These are phyloP conservation scores for Echinosophora koreensis DNA, from an alignment of 306 rosid species.

Conservation along the genomic window DNA sequence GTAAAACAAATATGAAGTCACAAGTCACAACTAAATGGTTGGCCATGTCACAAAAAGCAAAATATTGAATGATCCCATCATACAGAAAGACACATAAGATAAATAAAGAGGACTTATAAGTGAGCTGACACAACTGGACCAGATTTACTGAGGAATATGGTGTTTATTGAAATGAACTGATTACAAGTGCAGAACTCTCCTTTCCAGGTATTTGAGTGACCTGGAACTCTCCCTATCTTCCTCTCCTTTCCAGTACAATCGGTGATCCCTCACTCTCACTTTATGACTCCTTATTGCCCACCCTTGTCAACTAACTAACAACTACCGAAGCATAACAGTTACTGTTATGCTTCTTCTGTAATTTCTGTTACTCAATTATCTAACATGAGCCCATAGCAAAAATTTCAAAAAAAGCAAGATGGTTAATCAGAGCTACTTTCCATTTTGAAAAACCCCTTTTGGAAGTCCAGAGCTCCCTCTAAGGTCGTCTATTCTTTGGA, in stretches of 20 bases:
- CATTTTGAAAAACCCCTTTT: not conserved
- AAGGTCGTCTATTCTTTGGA: not conserved
- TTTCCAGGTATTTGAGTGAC: no score
- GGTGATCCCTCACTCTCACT: no score
- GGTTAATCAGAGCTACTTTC: not conserved
- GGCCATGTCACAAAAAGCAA: slow-evolving; percentile 9
- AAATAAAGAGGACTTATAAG: not conserved
- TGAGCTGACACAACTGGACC: not conserved
- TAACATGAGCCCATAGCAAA: not conserved
- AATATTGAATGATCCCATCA: slow-evolving; percentile 28
- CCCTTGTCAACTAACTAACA: no score
- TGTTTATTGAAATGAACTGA: no score
- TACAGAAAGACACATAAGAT: slow-evolving; percentile 25
- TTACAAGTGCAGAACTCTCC: no score
- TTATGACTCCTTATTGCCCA: no score
- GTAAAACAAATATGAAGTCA: slow-evolving; percentile 48
- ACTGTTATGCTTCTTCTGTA: no score
- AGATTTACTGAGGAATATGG: no score
- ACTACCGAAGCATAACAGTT: no score
- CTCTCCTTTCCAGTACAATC: no score
- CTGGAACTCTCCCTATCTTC: no score
- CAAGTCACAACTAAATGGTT: slow-evolving; percentile 24
- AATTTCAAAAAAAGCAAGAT: not conserved
- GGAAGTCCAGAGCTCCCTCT: not conserved
- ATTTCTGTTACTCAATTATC: no score